Evolutionary conservation across 805 yeast genomes (phyloP), one percentile per base, ranked within the genome.

Genomic region (Candida lessepsii): DNA sequence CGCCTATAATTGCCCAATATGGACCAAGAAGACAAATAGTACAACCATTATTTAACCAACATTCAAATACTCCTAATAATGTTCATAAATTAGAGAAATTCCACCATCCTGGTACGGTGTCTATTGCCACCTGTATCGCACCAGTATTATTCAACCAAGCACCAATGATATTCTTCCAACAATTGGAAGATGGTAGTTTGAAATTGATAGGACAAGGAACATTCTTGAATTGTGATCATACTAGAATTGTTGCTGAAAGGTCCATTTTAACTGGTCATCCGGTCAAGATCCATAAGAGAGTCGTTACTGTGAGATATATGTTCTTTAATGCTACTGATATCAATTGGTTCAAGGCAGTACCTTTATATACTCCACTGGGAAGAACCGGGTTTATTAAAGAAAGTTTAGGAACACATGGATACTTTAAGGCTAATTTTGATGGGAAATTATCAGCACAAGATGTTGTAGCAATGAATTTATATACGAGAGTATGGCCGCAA

Each of bases 331-430:
- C 86, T 9, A 87, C 85, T 35, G 99, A 93, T 59, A 85, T 95
- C 50, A 78, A 77, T 49, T 86, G 86, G 79, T 93, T 83, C 76
- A 86, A 86, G 65, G 83, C 90, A 4, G 84, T 93, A 50, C 98
- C 98, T 30, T 68, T 93, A 45, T 93, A 88, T 63, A 90, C 98
- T 29, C 88, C 86, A 61, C 75, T 82, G 53, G 99, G 99, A 37
- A 81, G 97, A 62, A 75, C 89, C 15, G 99, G 99, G 40, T 85
- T 85, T 62, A 91, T 95, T 60, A 91, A 87, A 64, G 97, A 91
- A 61, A 79, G 90, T 58, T 73, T 93, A 70, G 99, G 99, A 67
- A 93, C 99, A 2, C 99, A 93, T 60, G 99, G 99, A 48, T 88
- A 91, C 70, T 90, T 84, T 78, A 93, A 93, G 68, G 96, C 97